Percentiles rank a stretch among this genome's conserved stretches.
Conservation (phyloP, 768 basidiomycete species). For the Serendipita sp. region DNA sequence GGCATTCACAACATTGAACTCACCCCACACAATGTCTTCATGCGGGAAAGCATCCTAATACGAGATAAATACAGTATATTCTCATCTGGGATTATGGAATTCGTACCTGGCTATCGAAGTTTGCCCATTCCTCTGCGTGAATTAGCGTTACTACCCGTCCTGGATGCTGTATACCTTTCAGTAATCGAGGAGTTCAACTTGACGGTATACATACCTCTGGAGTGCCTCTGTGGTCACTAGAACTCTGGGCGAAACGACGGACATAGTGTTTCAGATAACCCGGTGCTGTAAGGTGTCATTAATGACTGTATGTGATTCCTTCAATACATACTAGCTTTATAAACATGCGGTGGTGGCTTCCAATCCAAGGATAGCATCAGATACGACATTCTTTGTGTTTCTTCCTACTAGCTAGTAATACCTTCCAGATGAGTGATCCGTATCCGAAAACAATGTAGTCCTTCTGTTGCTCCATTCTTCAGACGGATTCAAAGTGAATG, state of each 20-base stretch:
- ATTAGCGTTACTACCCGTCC: conserved; percentile 84
- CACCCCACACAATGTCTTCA: conserved; percentile 77
- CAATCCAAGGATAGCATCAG: background rate
- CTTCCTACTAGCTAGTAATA: conserved; percentile 16
- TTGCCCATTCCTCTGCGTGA: conserved; percentile 76
- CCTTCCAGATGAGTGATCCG: conserved; percentile 87
- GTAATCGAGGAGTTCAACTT: background rate
- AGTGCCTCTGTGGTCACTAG: conserved; percentile 86
- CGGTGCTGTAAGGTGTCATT: conserved; percentile 28
- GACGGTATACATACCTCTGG: conserved; percentile 37
- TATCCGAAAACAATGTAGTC: conserved; percentile 76
- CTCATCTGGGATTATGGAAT: background rate
- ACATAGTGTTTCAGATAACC: conserved; percentile 87
- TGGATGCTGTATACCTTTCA: conserved; percentile 35
- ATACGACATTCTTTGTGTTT: background rate
- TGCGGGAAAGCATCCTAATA: conserved; percentile 51
- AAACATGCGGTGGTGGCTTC: conserved; percentile 71
- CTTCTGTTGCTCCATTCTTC: conserved; percentile 11
- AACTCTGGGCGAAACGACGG: conserved; percentile 76
- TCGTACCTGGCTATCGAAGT: conserved; percentile 48
- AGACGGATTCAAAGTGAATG: background rate
- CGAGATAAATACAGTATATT: conserved; percentile 12
- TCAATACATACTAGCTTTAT: conserved; percentile 37
- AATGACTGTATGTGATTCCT: background rate
- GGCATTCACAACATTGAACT: background rate